Conservation (phyloP, 495 filamentous ascomycete genomes). For the Aspergillus mulundensis region DNA sequence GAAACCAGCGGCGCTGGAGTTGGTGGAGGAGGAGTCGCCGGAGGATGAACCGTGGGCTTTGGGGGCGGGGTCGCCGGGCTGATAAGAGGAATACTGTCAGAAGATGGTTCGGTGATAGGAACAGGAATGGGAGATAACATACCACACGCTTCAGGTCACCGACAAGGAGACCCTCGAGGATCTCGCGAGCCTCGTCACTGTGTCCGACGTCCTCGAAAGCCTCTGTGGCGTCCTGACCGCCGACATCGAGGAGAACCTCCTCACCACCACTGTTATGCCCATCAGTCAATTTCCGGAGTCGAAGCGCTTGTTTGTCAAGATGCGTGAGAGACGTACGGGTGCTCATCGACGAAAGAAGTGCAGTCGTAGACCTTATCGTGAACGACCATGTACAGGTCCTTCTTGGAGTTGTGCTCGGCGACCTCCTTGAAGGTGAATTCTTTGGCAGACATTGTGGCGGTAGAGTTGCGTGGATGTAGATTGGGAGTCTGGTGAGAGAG, state of each 20-base stretch:
- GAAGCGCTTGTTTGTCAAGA: neutral
- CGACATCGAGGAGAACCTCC: slow-evolving; percentile 95
- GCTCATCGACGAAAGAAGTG: slow-evolving; percentile 91
- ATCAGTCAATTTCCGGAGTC: neutral
- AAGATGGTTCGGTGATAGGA: slow-evolving; percentile 12
- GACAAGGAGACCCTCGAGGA: slow-evolving; percentile 74
- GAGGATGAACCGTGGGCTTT: slow-evolving; percentile 53
- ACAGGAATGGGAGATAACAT: slow-evolving; percentile 28
- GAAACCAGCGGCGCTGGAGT: slow-evolving; percentile 46
- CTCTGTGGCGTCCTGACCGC: slow-evolving; percentile 93
- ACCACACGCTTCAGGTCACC: slow-evolving; percentile 85
- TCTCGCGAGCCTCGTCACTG: slow-evolving; percentile 96
- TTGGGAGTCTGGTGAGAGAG: slow-evolving; percentile 4
- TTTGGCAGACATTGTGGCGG: slow-evolving; percentile 59
- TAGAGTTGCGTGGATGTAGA: neutral
- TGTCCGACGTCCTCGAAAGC: slow-evolving; percentile 99
- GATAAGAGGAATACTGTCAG: slow-evolving; percentile 7
- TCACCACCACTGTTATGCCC: slow-evolving; percentile 76
- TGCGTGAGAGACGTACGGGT: slow-evolving; percentile 72
- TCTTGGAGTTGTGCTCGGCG: slow-evolving; percentile 86
- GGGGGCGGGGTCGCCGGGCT: slow-evolving; percentile 85
- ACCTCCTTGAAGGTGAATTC: slow-evolving; percentile 83
- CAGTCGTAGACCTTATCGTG: slow-evolving; percentile 96
- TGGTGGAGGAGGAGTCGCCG: slow-evolving; percentile 43
- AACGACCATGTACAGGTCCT: slow-evolving; percentile 87